Percentiles rank a stretch among this genome's conserved stretches.
Evolutionary conservation across 805 yeast genomes (phyloP).

Genomic region (Kluyveromyces siamensis): DNA sequence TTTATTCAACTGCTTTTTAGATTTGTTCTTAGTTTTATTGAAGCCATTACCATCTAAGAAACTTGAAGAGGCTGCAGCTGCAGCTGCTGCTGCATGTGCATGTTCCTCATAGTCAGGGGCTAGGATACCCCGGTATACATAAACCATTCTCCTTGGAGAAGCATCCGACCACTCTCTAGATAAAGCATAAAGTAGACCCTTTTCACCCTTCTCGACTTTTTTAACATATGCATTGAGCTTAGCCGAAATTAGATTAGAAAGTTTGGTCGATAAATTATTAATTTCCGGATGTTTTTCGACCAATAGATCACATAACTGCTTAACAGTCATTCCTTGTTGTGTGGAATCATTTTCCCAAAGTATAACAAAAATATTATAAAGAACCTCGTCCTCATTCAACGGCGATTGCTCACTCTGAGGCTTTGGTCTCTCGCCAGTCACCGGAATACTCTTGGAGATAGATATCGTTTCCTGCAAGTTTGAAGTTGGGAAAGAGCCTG

Average conservation of each 20-base stretch:
- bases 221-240: constrained; percentile 79
- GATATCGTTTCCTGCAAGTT: constrained; percentile 41
- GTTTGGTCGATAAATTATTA: constrained; percentile 72
- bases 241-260: constrained; percentile 74
- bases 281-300: constrained; percentile 72
- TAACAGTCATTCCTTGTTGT: constrained; percentile 81
- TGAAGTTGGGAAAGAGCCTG: constrained; percentile 15
- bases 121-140: constrained; percentile 71
- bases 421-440: constrained; percentile 64
- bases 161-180: constrained; percentile 90
- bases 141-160: constrained; percentile 82
- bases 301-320: constrained; percentile 72
- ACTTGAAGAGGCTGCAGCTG: background rate
- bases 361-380: constrained; percentile 66
- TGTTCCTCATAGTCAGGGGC: constrained; percentile 68
- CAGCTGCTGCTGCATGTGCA: constrained; percentile 44
- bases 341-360: constrained; percentile 59
- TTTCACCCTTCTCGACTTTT: constrained; percentile 77
- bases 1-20: constrained; percentile 1
- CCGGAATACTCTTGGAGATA: constrained; percentile 70
- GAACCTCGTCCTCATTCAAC: constrained; percentile 65
- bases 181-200: constrained; percentile 59
- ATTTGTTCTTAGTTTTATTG: constrained; percentile 2
- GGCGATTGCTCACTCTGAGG: constrained; percentile 52
- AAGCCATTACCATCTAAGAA: constrained; percentile 1